These are phyloP conservation scores for Lentinula guzmanii DNA, from an alignment of 768 basidiomycete species.

Conservation along the genomic window DNA sequence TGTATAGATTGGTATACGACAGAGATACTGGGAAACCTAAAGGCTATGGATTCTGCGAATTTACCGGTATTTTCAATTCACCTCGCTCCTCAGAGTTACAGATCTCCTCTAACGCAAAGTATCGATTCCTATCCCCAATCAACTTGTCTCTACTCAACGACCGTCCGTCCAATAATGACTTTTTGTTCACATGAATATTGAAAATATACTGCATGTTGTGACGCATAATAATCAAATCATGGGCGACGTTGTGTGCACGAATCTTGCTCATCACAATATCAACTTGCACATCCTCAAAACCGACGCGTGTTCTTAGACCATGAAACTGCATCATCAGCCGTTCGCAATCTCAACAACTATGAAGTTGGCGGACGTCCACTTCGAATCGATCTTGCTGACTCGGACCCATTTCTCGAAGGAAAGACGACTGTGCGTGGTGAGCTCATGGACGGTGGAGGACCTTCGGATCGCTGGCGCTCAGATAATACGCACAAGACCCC, in stretches of 20 bases:
- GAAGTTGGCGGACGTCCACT: conserved; percentile 91
- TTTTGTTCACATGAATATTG: conserved; percentile 1
- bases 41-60: conserved; percentile 94
- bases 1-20: conserved; percentile 74
- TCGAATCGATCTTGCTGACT: conserved; percentile 91
- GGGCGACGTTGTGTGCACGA: conserved; percentile 4
- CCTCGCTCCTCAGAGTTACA: conserved; percentile 14
- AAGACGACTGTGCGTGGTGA: conserved; percentile 86
- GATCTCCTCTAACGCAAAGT: neutral
- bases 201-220: conserved; percentile 3
- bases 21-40: conserved; percentile 91
- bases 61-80: conserved; percentile 63
- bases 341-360: conserved; percentile 90
- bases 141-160: neutral
- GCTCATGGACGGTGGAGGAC: conserved; percentile 58
- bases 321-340: conserved; percentile 92
- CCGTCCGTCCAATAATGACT: neutral
- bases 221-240: neutral
- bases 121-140: neutral
- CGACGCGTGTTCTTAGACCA: conserved; percentile 55
- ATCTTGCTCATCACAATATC: neutral
- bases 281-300: neutral
- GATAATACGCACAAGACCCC: conserved; percentile 29
- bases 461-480: conserved; percentile 18
- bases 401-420: conserved; percentile 87